Base-by-base conservation (phyloP, 345 rosid genomes). In the Salix viminalis region DNA sequence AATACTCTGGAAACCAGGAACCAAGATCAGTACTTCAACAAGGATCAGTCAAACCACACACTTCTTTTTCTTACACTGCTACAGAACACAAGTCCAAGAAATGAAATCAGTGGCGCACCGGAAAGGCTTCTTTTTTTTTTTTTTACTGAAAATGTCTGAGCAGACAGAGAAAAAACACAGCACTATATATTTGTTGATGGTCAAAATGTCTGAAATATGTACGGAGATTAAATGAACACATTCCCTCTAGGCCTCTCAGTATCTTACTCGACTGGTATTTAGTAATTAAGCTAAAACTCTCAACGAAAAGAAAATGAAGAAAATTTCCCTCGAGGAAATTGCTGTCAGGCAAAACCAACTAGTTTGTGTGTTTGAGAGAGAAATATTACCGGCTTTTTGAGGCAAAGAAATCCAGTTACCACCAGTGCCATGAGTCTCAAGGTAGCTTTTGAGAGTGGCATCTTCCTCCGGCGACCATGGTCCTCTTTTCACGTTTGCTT, bases 381-480 rank as follows among this genome's bases (percentile, higher is more conserved):
- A 70, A 13, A 73, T 37, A 54, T 69, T 52, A 91, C 97, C 98
- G 84, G 97, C 93, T 88, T 89, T 91, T 2, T 82, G 89, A 14
- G 97, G 98, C 48, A 93, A 86, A 86, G 97, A 72, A 74, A 91
- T 92, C 97, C 97, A 92, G 81, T 90, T 91, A 71, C 96, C 96
- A 72, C 89, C 94, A 28, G 92, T 91, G 60, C 93, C 97, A 75
- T 89, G 74, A 68, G 84, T 80, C 42, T 90, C 84, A 15, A 93
- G 87, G 78, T 86, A 90, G 32, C 84, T 89, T 81, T 89, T 93
- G 67, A 93, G 91, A 87, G 89, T 88, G 48, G 96, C 91, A 73
- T 92, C 97, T 85, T 92, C 97, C 71, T 91, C 96, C 28, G 97
- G 96, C 46, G 96, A 92, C 97, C 97, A 92, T 54, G 97, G 94